These are phyloP conservation scores for Fremontodendron californicum DNA, from an alignment of 345 rosid genomes.

Conservation along the genomic window DNA sequence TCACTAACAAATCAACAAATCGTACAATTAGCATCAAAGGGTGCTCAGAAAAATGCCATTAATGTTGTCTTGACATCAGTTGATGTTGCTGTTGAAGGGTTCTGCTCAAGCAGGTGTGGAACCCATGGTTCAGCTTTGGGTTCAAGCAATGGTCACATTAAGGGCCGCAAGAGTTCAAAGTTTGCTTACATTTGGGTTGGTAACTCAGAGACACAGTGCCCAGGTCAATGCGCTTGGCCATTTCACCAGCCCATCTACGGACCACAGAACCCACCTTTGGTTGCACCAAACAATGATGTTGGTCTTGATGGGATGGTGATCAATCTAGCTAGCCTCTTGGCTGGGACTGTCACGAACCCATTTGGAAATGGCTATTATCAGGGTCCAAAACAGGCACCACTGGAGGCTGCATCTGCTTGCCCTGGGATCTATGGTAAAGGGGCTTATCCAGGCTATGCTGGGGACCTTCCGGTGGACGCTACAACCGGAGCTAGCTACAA, in stretches of 20 bases:
- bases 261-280: slow-evolving; percentile 60
- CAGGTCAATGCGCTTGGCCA: slow-evolving; percentile 91
- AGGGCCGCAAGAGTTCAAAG: slow-evolving; percentile 26
- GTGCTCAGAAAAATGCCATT: slow-evolving; percentile 43
- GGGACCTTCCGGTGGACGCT: slow-evolving; percentile 49
- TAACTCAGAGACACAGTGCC: slow-evolving; percentile 76
- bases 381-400: slow-evolving; percentile 66
- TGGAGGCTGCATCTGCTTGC: slow-evolving; percentile 84
- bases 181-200: slow-evolving; percentile 84
- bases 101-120: slow-evolving; percentile 55
- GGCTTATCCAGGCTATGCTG: slow-evolving; percentile 80
- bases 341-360: slow-evolving; percentile 83
- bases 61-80: slow-evolving; percentile 57
- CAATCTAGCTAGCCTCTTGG: slow-evolving; percentile 63
- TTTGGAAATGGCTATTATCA: slow-evolving; percentile 76
- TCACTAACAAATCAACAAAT: slow-evolving; percentile 49
- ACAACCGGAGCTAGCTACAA: slow-evolving; percentile 74
- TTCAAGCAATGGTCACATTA: slow-evolving; percentile 16
- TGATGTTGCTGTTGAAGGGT: slow-evolving; percentile 49
- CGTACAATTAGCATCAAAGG: slow-evolving; percentile 48
- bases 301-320: slow-evolving; percentile 83
- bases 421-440: slow-evolving; percentile 73
- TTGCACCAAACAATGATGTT: slow-evolving; percentile 76
- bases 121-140: slow-evolving; percentile 49
- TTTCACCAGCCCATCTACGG: slow-evolving; percentile 84